These are phyloP conservation scores for Yarrowia osloensis DNA, from an alignment of 805 yeast genomes.

Conservation along the genomic window DNA sequence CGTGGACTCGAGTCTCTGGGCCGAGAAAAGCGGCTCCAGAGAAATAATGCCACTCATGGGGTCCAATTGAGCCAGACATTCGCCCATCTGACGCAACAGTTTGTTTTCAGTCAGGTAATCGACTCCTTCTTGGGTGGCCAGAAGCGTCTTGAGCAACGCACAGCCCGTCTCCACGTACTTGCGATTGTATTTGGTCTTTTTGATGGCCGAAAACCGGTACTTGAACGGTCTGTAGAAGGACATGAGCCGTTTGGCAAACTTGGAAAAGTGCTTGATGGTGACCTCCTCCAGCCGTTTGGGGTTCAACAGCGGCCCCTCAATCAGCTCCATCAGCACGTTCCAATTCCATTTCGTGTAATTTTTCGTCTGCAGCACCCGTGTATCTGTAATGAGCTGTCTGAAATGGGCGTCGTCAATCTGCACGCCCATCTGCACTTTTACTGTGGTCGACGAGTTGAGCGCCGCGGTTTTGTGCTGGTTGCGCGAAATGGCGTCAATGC, in stretches of 20 bases:
- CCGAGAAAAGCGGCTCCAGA: constrained; percentile 71
- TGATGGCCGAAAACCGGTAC: constrained; percentile 65
- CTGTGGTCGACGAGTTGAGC: constrained; percentile 25
- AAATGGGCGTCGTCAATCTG: constrained; percentile 66
- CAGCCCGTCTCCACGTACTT: constrained; percentile 73
- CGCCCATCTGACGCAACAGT: constrained; percentile 83
- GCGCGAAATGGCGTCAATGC: constrained; percentile 33
- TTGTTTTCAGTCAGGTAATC: constrained; percentile 70
- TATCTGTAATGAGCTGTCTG: constrained; percentile 62
- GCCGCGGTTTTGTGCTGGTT: constrained; percentile 35
- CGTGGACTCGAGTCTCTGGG: constrained; percentile 59
- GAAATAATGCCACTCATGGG: constrained; percentile 75
- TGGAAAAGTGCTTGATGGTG: constrained; percentile 60
- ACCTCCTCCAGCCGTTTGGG: constrained; percentile 76
- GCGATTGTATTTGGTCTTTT: constrained; percentile 53
- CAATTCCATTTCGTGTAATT: constrained; percentile 87
- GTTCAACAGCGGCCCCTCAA: constrained; percentile 79
- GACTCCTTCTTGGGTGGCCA: constrained; percentile 65
- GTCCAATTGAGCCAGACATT: constrained; percentile 81
- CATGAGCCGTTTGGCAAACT: constrained; percentile 77
- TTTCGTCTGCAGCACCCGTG: constrained; percentile 75
- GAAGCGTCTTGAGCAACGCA: constrained; percentile 65
- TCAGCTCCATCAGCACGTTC: constrained; percentile 67
- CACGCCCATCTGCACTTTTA: constrained; percentile 37
- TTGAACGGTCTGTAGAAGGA: constrained; percentile 93